Evolutionary conservation across 495 filamentous ascomycete genomes (phyloP).

Genomic region (Trichoderma gamsii): DNA sequence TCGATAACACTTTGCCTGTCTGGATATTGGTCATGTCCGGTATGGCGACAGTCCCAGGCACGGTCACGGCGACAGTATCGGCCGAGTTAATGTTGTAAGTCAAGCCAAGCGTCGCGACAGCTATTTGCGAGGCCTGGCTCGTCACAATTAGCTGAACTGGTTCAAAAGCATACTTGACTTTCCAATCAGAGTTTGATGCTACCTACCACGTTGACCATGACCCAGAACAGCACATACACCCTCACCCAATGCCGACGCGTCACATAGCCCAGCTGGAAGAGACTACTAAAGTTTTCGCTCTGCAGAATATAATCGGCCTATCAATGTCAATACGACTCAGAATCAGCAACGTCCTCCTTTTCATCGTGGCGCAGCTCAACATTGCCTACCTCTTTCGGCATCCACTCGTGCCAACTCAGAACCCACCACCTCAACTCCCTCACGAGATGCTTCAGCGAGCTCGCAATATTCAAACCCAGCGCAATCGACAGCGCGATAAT

Average conservation of each 20-base stretch:
- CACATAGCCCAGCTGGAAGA: not conserved
- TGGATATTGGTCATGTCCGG: constrained; percentile 13
- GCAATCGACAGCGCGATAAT: constrained; percentile 25
- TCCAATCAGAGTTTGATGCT: not conserved
- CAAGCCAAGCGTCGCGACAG: constrained; percentile 10
- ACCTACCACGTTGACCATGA: constrained; percentile 6
- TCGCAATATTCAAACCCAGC: constrained; percentile 27
- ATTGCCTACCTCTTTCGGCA: constrained; percentile 17
- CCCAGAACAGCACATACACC: constrained; percentile 5
- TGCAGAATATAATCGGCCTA: constrained; percentile 16
- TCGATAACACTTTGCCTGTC: constrained; percentile 10
- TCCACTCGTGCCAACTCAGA: constrained; percentile 19
- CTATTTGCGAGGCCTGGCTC: not conserved
- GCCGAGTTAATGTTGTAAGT: not conserved
- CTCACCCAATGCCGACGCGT: not conserved
- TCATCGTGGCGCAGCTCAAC: not conserved
- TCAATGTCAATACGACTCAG: not conserved
- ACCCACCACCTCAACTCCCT: constrained; percentile 27
- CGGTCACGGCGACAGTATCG: not conserved
- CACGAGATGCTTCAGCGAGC: constrained; percentile 28
- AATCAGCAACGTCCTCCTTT: not conserved
- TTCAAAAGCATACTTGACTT: too few relatives aligned
- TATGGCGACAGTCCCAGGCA: not conserved
- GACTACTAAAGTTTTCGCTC: constrained; percentile 13
- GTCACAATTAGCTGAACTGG: not conserved